A percentile compares a stretch with the other conserved stretches of the same genome.
Conservation (phyloP, 2,329 filamentous ascomycete species). For the Trichoderma semiorbis region DNA sequence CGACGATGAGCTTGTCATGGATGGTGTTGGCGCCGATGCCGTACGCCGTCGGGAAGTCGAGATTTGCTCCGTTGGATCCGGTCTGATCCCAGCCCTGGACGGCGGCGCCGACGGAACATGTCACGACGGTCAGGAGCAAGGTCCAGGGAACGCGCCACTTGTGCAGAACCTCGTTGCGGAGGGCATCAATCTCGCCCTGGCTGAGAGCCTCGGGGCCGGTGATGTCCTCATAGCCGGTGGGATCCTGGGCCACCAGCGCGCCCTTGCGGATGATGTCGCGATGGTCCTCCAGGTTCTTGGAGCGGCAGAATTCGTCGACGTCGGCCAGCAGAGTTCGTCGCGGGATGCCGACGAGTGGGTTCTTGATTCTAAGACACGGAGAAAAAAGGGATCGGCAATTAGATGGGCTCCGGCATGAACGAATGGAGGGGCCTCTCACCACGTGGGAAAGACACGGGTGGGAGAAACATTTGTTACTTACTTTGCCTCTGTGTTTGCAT, state of each 20-base stretch:
- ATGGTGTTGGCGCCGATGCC: constrained; percentile 37
- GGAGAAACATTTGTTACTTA: constrained; percentile 26
- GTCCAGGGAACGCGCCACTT: constrained; percentile 63
- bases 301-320: constrained; percentile 59
- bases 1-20: constrained; percentile 51
- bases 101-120: constrained; percentile 67
- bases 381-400: neutral
- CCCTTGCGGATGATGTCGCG: constrained; percentile 61
- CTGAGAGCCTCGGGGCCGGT: constrained; percentile 54
- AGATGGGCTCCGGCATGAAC: neutral
- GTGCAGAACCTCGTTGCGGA: constrained; percentile 62
- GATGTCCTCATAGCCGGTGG: constrained; percentile 58
- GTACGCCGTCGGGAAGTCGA: constrained; percentile 56
- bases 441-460: constrained; percentile 10
- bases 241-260: constrained; percentile 71
- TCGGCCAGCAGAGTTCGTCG: constrained; percentile 48
- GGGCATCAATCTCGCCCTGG: constrained; percentile 55
- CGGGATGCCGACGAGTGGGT: constrained; percentile 52
- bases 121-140: constrained; percentile 64
- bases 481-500: constrained; percentile 46
- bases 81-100: constrained; percentile 69
- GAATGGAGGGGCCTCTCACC: constrained; percentile 9
- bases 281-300: constrained; percentile 57
- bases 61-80: constrained; percentile 60
- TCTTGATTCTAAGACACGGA: constrained; percentile 36